Base-by-base conservation (phyloP, 75 land plant genomes). In the Larix kaempferi region DNA sequence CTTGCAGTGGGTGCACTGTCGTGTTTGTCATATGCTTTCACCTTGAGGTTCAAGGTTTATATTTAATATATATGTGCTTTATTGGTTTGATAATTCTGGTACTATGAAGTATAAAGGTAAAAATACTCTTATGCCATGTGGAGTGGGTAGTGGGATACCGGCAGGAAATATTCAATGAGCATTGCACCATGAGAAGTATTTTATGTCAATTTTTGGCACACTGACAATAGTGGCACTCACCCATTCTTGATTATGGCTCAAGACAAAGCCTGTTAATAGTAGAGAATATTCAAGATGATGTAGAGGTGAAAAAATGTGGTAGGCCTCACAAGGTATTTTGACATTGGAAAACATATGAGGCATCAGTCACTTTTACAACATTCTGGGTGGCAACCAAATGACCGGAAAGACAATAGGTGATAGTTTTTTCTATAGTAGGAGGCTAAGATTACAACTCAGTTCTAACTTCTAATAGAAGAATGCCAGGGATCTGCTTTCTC, bases 1-100 rank as follows among this genome's bases (percentile, higher is more conserved):
- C 72, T n/a, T 67, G 72, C 41, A 37, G n/a, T 67, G 72, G n/a
- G 52, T 67, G 12, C 54, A 49, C 54, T 49, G 54, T 10, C n/a
- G 19, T n/a, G 67, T 39, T 67, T 41, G 21, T 41, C 23, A 39
- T 66, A 37, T 69, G 49, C 11, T n/a, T 21, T 41, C 73, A 39
- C 52, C 49, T 37, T 21, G 21, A 10, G 44, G 49, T 35, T 2
- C 19, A n/a, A 41, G 17, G 52, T 19, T n/a, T 37, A 69, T 35
- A 27, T 69, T 41, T 41, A 37, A 21, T 69, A 21, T 65, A 21
- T 33, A 6, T 69, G 2, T 21, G 29, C 17, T 35, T 17, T 37
- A 39, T 69, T 41, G 0, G 11, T 41, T 69, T 69, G 49, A 44
- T n/a, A 69, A 69, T 17, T 39, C 71, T 39, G 2, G 22, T 39